Conservation (phyloP, 768 basidiomycete genomes). For the Mrakia blollopis region DNA sequence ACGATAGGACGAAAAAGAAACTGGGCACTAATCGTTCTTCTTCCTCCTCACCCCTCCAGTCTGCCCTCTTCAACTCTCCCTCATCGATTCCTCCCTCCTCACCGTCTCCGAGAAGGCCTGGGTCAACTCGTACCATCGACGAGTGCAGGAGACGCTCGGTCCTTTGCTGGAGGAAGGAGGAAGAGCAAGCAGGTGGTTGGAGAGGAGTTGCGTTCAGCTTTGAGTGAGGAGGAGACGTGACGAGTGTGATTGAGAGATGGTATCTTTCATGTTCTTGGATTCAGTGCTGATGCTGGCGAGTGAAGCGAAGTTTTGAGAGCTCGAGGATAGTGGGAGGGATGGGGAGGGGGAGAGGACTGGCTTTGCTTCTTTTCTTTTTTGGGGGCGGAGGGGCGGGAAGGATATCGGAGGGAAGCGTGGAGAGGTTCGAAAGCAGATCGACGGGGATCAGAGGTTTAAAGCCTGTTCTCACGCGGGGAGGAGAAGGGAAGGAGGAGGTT, state of each 20-base stretch:
- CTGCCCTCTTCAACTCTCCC: slow-evolving; percentile 85
- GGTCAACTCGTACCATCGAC: slow-evolving; percentile 77
- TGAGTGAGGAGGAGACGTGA: slow-evolving; percentile 25
- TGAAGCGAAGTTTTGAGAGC: too few relatives aligned
- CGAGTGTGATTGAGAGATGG: background rate
- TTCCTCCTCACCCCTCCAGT: slow-evolving; percentile 32
- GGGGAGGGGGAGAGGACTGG: too few relatives aligned
- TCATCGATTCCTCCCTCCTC: slow-evolving; percentile 80
- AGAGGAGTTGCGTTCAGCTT: slow-evolving; percentile 40
- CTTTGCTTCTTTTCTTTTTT: too few relatives aligned
- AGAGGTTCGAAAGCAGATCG: too few relatives aligned
- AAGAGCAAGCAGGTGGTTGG: slow-evolving; percentile 48
- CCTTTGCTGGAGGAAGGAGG: slow-evolving; percentile 59
- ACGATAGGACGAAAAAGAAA: background rate
- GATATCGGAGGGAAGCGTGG: too few relatives aligned
- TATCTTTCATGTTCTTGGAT: too few relatives aligned
- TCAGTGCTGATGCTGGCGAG: too few relatives aligned
- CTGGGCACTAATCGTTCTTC: slow-evolving; percentile 17
- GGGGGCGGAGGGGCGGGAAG: too few relatives aligned
- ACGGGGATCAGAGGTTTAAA: too few relatives aligned
- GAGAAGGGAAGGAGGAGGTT: too few relatives aligned
- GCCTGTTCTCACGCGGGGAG: too few relatives aligned
- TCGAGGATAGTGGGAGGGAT: too few relatives aligned
- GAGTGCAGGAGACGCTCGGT: slow-evolving; percentile 65
- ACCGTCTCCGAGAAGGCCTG: slow-evolving; percentile 79